A percentile compares a stretch with the other conserved stretches of the same genome.
Evolutionary conservation across 179 eudicot genomes (phyloP).

Genomic region (Spinacia oleracea): DNA sequence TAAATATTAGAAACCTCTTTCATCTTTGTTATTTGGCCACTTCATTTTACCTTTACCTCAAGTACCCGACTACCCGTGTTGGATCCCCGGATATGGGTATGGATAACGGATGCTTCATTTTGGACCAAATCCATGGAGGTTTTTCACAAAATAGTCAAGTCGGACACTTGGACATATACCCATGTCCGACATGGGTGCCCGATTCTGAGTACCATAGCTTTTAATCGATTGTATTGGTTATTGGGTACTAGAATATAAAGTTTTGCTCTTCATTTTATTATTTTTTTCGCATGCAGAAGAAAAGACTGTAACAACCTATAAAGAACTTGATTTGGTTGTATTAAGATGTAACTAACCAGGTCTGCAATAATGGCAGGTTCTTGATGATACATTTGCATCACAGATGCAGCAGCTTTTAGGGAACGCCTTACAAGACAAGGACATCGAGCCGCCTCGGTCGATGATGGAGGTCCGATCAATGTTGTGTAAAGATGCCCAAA

Average conservation of each 20-base stretch:
- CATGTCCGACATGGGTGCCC: too few species aligned
- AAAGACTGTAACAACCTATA: not conserved
- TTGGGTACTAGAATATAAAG: not conserved
- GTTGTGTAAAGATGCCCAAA: constrained; percentile 64
- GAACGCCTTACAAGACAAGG: constrained; percentile 68
- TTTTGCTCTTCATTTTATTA: not conserved
- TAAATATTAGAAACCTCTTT: too few species aligned
- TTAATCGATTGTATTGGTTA: too few species aligned
- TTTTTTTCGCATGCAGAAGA: not conserved
- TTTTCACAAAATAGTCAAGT: too few species aligned
- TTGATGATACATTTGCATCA: constrained; percentile 83
- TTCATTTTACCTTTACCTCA: too few species aligned
- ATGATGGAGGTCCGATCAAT: constrained; percentile 70
- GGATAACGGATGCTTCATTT: too few species aligned
- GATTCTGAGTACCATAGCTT: too few species aligned
- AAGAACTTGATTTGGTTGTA: not conserved
- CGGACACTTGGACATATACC: too few species aligned
- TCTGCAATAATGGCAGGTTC: constrained; percentile 49
- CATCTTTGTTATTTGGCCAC: too few species aligned
- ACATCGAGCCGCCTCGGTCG: constrained; percentile 78
- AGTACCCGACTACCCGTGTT: too few species aligned
- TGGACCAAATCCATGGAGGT: too few species aligned
- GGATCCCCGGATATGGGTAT: too few species aligned
- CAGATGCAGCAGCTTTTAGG: constrained; percentile 81
- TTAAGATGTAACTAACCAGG: not conserved